Percentiles rank a stretch among this genome's conserved stretches.
Conservation (phyloP, 208 protist genomes). For the Porcisia deanei region DNA sequence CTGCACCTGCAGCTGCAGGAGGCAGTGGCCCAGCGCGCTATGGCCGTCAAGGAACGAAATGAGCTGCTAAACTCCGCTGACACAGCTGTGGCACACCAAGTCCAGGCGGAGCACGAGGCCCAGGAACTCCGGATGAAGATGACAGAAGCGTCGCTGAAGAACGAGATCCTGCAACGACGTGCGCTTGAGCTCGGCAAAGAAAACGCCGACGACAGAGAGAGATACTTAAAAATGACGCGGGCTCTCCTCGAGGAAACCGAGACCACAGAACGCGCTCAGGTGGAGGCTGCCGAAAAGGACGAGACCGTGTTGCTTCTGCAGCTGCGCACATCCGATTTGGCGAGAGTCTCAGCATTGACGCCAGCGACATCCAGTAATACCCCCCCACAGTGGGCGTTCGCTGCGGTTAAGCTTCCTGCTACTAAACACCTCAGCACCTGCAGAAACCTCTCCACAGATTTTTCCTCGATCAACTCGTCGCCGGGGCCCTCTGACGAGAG, state of each 20-base stretch:
- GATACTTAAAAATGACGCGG: neutral
- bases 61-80: constrained; percentile 23
- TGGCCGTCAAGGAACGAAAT: constrained; percentile 27
- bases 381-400: neutral
- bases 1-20: constrained; percentile 21
- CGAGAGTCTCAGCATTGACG: neutral
- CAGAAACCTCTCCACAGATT: neutral
- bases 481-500: constrained; percentile 17
- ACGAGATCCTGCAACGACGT: constrained; percentile 10
- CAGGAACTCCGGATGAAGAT: constrained; percentile 21
- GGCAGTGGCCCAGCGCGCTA: constrained; percentile 17
- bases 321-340: neutral
- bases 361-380: neutral
- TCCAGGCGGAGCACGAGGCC: constrained; percentile 19
- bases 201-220: neutral
- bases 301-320: constrained; percentile 1
- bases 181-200: constrained; percentile 10
- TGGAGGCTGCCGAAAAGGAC: neutral
- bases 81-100: neutral
- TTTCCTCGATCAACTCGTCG: constrained; percentile 6
- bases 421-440: neutral
- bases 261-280: neutral
- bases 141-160: constrained; percentile 19
- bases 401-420: neutral
- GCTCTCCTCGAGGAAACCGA: constrained; percentile 1